Conservation (phyloP, 192 early-diverging fungal genomes). For the Backusella parvicylindrica region DNA sequence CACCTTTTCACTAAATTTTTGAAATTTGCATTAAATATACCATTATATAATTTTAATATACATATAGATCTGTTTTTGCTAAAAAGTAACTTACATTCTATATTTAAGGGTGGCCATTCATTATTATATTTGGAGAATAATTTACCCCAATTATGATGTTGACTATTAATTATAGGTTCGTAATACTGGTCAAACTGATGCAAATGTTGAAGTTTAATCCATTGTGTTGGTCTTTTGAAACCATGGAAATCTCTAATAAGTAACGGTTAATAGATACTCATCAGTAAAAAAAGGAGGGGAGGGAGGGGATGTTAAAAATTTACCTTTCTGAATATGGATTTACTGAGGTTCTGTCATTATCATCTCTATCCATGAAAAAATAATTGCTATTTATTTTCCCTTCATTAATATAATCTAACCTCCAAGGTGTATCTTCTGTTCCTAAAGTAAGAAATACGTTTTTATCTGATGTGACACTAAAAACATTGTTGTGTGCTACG, state of each 20-base stretch:
- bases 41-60: not conserved
- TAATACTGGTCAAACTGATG: constrained; percentile 47
- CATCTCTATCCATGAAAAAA: constrained; percentile 1
- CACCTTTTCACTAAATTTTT: constrained; percentile 54
- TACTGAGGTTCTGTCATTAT: not conserved
- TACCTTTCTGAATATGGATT: not conserved
- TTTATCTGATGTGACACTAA: not conserved
- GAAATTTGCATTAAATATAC: not conserved
- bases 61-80: not conserved
- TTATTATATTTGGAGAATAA: constrained; percentile 41
- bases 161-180: constrained; percentile 41
- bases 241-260: constrained; percentile 50
- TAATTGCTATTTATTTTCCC: not conserved
- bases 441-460: not conserved
- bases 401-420: not conserved
- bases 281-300: not conserved
- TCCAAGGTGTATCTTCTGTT: not conserved
- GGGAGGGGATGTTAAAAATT: not conserved
- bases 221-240: constrained; percentile 49
- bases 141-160: constrained; percentile 43
- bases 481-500: not conserved
- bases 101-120: constrained; percentile 36
- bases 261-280: not conserved
- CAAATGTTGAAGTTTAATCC: constrained; percentile 45
- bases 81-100: constrained; percentile 36